Evolutionary conservation across 2,329 filamentous ascomycete species (phyloP).

Genomic region (Fonsecaea nubica): DNA sequence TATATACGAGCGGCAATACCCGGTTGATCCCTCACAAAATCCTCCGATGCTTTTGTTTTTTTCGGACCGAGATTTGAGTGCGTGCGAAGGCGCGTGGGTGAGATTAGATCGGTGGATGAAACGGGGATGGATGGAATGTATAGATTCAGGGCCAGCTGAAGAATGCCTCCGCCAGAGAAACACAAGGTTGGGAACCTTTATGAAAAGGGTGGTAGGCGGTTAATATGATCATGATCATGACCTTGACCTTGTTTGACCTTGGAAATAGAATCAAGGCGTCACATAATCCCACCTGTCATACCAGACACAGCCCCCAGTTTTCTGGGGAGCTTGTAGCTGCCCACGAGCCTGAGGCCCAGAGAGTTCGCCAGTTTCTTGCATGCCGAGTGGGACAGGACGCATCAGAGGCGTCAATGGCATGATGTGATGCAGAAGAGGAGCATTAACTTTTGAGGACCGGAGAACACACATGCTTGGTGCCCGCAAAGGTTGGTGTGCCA

Average conservation of each 20-base stretch:
- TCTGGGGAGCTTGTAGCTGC: constrained; percentile 2
- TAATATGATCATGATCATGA: too few species aligned
- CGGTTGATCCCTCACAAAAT: background rate
- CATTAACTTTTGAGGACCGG: constrained; percentile 6
- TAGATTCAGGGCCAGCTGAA: background rate
- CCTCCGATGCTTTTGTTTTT: background rate
- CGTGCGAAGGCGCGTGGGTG: background rate
- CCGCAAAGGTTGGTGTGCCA: constrained; percentile 12
- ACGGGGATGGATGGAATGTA: background rate
- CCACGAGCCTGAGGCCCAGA: background rate
- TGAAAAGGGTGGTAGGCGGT: too few species aligned
- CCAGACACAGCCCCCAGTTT: constrained; percentile 4
- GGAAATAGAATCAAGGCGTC: background rate
- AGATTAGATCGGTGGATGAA: background rate
- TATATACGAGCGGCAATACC: background rate
- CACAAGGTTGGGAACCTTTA: background rate
- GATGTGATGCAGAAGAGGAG: constrained; percentile 4
- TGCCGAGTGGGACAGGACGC: constrained; percentile 12
- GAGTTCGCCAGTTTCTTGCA: background rate
- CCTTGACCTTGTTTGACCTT: too few species aligned
- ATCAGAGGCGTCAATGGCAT: background rate
- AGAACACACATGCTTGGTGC: constrained; percentile 17
- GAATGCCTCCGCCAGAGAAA: background rate
- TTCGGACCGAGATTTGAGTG: background rate
- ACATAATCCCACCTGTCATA: constrained; percentile 17